Evolutionary conservation across 2,329 filamentous ascomycete species (phyloP).

Genomic region (Dactylella cylindrospora): DNA sequence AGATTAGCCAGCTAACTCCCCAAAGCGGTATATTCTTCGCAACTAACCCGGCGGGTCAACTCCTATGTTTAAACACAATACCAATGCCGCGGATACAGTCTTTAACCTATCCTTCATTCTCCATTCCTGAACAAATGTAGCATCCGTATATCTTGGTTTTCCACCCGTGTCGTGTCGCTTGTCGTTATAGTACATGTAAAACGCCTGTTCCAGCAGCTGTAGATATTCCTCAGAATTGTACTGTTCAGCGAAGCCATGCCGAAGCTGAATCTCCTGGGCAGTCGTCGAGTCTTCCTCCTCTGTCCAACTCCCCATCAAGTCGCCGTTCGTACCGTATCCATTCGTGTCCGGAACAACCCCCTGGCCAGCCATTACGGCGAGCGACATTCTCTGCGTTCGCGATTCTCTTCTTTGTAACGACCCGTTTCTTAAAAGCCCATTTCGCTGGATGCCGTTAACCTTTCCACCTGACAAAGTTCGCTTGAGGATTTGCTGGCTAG

Average conservation of each 20-base stretch:
- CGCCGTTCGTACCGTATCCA: slow-evolving; percentile 5
- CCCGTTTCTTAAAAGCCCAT: slow-evolving; percentile 24
- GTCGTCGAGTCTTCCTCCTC: slow-evolving; percentile 57
- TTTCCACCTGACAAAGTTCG: slow-evolving; percentile 12
- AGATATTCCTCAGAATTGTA: slow-evolving; percentile 89
- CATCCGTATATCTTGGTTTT: slow-evolving; percentile 63
- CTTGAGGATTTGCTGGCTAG: slow-evolving; percentile 25
- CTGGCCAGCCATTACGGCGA: slow-evolving; percentile 15
- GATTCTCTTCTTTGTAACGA: slow-evolving; percentile 15
- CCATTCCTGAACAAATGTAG: slow-evolving; percentile 78
- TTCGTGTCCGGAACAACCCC: slow-evolving; percentile 18
- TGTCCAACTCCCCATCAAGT: slow-evolving; percentile 44
- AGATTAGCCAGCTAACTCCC: slow-evolving; percentile 17
- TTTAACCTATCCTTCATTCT: slow-evolving; percentile 95
- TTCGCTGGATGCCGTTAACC: slow-evolving; percentile 22
- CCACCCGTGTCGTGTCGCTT: slow-evolving; percentile 95
- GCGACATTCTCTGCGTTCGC: slow-evolving; percentile 14
- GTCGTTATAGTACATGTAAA: slow-evolving; percentile 99
- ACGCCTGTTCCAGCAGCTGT: slow-evolving; percentile 81
- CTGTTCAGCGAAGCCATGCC: slow-evolving; percentile 90
- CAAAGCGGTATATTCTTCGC: background rate
- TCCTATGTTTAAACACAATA: slow-evolving; percentile 93
- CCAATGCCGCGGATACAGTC: slow-evolving; percentile 91
- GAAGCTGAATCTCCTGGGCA: slow-evolving; percentile 48
- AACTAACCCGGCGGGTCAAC: slow-evolving; percentile 91